Evolutionary conservation across 192 early-diverging fungal species (phyloP), one percentile per base, ranked within the genome.

Genomic region (Backusella australiensis): DNA sequence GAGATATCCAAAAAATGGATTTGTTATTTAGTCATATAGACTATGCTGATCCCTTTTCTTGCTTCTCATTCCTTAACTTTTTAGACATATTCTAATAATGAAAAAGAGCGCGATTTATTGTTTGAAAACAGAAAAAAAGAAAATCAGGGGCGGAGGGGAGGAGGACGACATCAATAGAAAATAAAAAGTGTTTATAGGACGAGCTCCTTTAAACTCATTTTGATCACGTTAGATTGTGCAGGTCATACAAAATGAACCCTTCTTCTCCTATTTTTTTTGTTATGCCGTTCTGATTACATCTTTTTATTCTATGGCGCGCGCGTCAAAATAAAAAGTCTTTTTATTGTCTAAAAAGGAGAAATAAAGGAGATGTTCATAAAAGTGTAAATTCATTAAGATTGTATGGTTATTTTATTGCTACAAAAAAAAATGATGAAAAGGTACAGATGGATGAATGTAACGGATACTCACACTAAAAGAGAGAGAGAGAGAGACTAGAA

Each of bases 61-160:
- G 46, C 46, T 49, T 49, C 46, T 19, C 46, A 49, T 49, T 49
- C 46, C 46, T 49, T 49, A 49, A n/a, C 5, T 49, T 19, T 49
- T 49, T 49, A 49, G 46, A 49, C 19, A 49, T 49, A 49, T 49
- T 67, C 6, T 67, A n/a, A 67, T 67, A 67, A 35, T 67, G 32
- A 67, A 67, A 67, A 67, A 67, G 67, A 67, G 67, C 67, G 67
- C 67, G 34, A 67, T 38, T 34, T 35, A 67, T 35, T 34, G 8
- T 35, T 67, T 34, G 63, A 29, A 29, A 65, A 65, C 21, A 65
- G 29, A 65, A 65, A 65, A 65, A 65, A 65, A 65, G 19, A n/a
- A 63, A 63, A 32, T 34, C 8, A 29, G 26, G 65, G 65, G 65
- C 9, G 34, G 34, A 67, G 15, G 17, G 35, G 34, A 67, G 15